Evolutionary conservation across 805 yeast genomes (phyloP).

Genomic region (Cyberlindnera xylosilytica): DNA sequence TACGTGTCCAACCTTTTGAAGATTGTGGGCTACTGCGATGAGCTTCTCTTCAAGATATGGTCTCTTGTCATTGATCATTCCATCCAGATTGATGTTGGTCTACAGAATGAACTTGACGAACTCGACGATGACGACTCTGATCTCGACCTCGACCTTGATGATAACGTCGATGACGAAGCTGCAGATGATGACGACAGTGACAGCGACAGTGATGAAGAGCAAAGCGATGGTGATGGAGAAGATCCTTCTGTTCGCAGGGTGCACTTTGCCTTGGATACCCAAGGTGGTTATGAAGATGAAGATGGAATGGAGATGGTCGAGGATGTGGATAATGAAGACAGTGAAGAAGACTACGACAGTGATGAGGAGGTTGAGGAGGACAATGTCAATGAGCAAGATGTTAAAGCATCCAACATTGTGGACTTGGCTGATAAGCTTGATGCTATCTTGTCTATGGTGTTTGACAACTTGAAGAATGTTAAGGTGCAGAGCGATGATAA

Average conservation of each 20-base stretch:
- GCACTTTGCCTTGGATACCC: slow-evolving; percentile 28
- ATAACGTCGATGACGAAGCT: slow-evolving; percentile 26
- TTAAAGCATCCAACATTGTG: slow-evolving; percentile 38
- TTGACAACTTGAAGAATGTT: slow-evolving; percentile 41
- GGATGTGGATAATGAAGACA: slow-evolving; percentile 23
- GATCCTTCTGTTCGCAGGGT: slow-evolving; percentile 26
- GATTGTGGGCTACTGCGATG: slow-evolving; percentile 68
- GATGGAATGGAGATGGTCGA: slow-evolving; percentile 40
- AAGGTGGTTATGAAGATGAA: slow-evolving; percentile 51
- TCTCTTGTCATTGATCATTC: slow-evolving; percentile 72
- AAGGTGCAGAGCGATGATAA: slow-evolving; percentile 33
- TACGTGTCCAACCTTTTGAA: slow-evolving; percentile 64
- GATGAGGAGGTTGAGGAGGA: slow-evolving; percentile 38
- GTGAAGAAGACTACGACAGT: slow-evolving; percentile 25
- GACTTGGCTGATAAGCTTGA: slow-evolving; percentile 70
- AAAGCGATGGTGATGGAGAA: slow-evolving; percentile 40
- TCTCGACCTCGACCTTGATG: slow-evolving; percentile 31
- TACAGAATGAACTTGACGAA: slow-evolving; percentile 85
- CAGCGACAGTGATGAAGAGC: slow-evolving; percentile 19
- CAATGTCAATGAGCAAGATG: slow-evolving; percentile 31
- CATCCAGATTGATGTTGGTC: slow-evolving; percentile 86
- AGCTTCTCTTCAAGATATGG: slow-evolving; percentile 75
- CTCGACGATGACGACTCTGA: slow-evolving; percentile 50
- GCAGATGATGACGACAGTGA: slow-evolving; percentile 28
- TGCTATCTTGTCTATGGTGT: slow-evolving; percentile 55